phyloP scores from a whole-genome alignment of 306 rosid genomes.

The Fragaria iinumae region DNA sequence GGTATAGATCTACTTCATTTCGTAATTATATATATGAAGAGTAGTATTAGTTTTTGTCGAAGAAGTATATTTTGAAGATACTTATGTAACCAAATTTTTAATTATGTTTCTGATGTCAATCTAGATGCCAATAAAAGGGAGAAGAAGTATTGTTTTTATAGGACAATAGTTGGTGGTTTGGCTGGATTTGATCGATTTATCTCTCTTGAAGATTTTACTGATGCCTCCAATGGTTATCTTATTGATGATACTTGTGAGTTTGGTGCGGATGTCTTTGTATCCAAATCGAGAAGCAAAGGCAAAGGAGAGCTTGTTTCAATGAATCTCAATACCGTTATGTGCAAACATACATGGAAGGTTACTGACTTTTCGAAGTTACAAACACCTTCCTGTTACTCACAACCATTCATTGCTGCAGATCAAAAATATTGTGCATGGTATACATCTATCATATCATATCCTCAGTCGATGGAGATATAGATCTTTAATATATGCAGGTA shows the following conservation, averaged over 20 bases:
- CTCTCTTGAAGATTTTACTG: slow-evolving; percentile 17
- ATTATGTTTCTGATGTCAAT: too few relatives aligned
- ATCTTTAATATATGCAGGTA: background rate
- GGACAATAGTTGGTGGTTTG: background rate
- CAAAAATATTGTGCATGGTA: background rate
- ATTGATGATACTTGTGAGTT: background rate
- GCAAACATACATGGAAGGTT: background rate
- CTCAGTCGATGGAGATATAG: background rate
- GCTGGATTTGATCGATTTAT: background rate
- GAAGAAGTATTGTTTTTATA: slow-evolving; percentile 6
- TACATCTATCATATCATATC: background rate
- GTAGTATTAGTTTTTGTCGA: too few relatives aligned
- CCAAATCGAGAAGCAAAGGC: background rate
- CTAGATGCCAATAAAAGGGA: background rate
- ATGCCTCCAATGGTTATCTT: background rate
- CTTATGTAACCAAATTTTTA: too few relatives aligned
- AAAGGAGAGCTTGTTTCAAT: background rate
- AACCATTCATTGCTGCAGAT: background rate
- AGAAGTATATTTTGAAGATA: too few relatives aligned
- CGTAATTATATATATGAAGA: too few relatives aligned
- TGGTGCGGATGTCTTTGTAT: background rate
- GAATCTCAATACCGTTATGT: background rate
- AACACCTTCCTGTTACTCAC: background rate
- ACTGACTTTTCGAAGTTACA: background rate
- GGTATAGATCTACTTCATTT: slow-evolving; percentile 2